Conservation (phyloP, 805 yeast genomes). For the Yamadazyma insecticola region DNA sequence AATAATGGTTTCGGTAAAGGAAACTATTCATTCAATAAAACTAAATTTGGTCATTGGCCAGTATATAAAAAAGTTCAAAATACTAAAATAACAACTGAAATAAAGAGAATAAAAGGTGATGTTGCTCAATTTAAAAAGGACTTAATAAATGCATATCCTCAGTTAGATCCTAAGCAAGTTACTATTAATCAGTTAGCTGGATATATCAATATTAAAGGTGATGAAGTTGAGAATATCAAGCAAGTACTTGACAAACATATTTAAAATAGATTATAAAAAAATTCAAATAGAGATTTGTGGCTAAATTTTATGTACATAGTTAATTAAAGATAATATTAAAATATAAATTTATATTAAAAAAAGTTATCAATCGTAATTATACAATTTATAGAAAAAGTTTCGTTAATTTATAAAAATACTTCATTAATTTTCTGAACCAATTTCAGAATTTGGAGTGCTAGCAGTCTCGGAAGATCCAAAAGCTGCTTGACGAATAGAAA, state of each 20-base stretch:
- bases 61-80: conserved; percentile 68
- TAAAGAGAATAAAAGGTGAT: conserved; percentile 69
- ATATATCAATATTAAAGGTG: conserved; percentile 38
- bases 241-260: conserved; percentile 18
- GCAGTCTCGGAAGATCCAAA: conserved; percentile 41
- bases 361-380: too few species aligned
- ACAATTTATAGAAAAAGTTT: too few species aligned
- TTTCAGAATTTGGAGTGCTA: conserved; percentile 36
- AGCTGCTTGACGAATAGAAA: conserved; percentile 63
- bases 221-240: conserved; percentile 28
- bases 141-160: conserved; percentile 49
- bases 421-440: conserved; percentile 1
- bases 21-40: conserved; percentile 43
- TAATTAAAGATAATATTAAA: too few species aligned
- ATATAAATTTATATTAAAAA: too few species aligned
- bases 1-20: conserved; percentile 32
- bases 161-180: conserved; percentile 36
- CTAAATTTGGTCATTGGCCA: conserved; percentile 70
- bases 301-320: too few species aligned
- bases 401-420: background rate
- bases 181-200: conserved; percentile 31
- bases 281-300: background rate
- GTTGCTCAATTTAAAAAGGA: conserved; percentile 62
- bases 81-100: conserved; percentile 65
- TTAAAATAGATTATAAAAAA: background rate